These are phyloP conservation scores for Bondarzewia mesenterica DNA, from an alignment of 1,284 basidiomycete genomes.

Conservation along the genomic window DNA sequence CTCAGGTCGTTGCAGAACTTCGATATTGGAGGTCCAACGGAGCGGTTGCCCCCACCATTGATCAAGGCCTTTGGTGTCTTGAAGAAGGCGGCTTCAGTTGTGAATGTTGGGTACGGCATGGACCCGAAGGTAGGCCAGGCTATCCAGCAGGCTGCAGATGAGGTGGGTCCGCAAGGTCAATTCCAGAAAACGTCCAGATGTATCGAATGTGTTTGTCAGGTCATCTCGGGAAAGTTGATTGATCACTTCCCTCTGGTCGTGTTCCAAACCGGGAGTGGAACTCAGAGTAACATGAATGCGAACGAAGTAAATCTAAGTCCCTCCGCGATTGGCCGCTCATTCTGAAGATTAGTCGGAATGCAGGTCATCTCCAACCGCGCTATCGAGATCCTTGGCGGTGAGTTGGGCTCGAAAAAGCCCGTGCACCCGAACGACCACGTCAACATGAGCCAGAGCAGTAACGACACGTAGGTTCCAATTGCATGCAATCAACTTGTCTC, in stretches of 20 bases:
- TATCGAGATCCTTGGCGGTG: slow-evolving; percentile 93
- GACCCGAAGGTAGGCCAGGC: slow-evolving; percentile 85
- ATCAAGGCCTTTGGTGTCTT: slow-evolving; percentile 98
- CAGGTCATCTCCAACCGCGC: slow-evolving; percentile 98
- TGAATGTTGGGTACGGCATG: slow-evolving; percentile 88
- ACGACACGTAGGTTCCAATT: slow-evolving; percentile 75
- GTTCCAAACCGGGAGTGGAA: slow-evolving; percentile 98
- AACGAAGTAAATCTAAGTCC: slow-evolving; percentile 65
- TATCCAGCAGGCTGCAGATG: slow-evolving; percentile 92
- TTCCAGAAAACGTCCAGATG: slow-evolving; percentile 2
- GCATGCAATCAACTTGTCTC: no score
- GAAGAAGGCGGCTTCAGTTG: slow-evolving; percentile 94
- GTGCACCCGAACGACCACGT: slow-evolving; percentile 99
- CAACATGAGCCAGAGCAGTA: slow-evolving; percentile 99
- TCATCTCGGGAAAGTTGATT: slow-evolving; percentile 91
- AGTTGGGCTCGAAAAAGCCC: slow-evolving; percentile 93
- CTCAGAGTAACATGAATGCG: slow-evolving; percentile 99
- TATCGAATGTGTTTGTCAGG: slow-evolving; percentile 36
- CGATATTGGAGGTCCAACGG: slow-evolving; percentile 92
- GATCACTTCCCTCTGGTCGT: slow-evolving; percentile 98
- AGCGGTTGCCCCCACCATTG: slow-evolving; percentile 88
- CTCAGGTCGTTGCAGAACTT: slow-evolving; percentile 94
- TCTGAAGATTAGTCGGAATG: neutral
- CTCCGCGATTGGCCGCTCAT: neutral
- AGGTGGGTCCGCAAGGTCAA: slow-evolving; percentile 40